Evolutionary conservation across 2,329 filamentous ascomycete genomes (phyloP).

Genomic region (Dendryphion nanum): DNA sequence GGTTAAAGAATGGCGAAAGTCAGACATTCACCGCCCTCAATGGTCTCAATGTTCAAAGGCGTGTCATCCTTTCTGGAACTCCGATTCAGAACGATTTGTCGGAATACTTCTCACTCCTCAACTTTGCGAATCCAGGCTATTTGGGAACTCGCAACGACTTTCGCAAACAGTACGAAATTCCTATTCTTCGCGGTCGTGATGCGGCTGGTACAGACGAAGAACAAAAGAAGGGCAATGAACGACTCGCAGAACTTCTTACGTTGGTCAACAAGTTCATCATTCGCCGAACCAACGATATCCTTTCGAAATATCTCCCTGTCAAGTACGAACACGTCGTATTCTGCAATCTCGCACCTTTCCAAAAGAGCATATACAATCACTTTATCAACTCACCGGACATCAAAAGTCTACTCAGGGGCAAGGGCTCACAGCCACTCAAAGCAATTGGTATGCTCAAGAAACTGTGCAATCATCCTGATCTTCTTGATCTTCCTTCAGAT

Average conservation of each 20-base stretch:
- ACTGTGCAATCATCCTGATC: conserved; percentile 95
- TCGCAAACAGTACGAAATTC: conserved; percentile 88
- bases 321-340: conserved; percentile 99
- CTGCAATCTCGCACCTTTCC: conserved; percentile 90
- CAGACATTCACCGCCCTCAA: conserved; percentile 93
- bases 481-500: conserved; percentile 79
- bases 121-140: conserved; percentile 92
- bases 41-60: conserved; percentile 80
- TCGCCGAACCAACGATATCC: conserved; percentile 91
- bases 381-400: conserved; percentile 97
- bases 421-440: conserved; percentile 93
- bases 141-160: conserved; percentile 89
- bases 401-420: conserved; percentile 84
- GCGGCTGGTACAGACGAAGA: conserved; percentile 84
- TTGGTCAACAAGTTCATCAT: conserved; percentile 99
- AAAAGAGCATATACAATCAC: conserved; percentile 90
- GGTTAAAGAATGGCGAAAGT: conserved; percentile 93
- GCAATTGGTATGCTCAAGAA: conserved; percentile 97
- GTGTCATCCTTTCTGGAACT: conserved; percentile 93
- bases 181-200: conserved; percentile 88
- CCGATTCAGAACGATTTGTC: conserved; percentile 99
- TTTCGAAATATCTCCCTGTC: conserved; percentile 95
- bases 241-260: conserved; percentile 73
- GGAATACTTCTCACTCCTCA: conserved; percentile 93
- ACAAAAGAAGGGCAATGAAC: conserved; percentile 77